Evolutionary conservation across 306 rosid genomes (phyloP), one percentile per base, ranked within the genome.

Genomic region (Carpinus fangiana): DNA sequence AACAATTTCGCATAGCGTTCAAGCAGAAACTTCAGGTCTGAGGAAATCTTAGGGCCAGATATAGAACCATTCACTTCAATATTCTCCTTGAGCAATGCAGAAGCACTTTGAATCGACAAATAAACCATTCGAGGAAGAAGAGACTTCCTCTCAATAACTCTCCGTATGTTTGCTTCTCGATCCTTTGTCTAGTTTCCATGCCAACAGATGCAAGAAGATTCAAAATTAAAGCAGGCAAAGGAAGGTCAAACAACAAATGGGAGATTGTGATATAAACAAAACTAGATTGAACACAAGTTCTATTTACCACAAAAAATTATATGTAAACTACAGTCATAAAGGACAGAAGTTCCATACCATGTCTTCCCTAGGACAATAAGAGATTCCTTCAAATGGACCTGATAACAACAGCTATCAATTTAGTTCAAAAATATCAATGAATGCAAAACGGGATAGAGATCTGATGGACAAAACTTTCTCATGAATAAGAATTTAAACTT

Each of bases 121-220:
- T 89, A 90, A 77, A 96, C 84, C 94, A 96, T 85, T 83, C 98
- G 90, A 54, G 99, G 97, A 77, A 93, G 96, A 85, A 96, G 89
- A 55, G 96, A 93, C 82, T 82, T 96, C 92, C 88, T 90, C 88
- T 91, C 96, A 50, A 96, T 84, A 81, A 17, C 85, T 73, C 90
- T 96, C 70, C 89, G 88, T 66, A 84, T 85, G 73, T 74, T 86
- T 68, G 83, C 83, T 70, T 90, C 98, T 87, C 89, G 84, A 75
- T 87, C 92, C 73, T 82, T 85, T 64, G 67, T 80, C 99, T 95
- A 81, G 72, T 80, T 79, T 70, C 65, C 47, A 61, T 11, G 80
- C 81, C 84, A 87, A 73, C 81, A 79, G 79, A 82, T 41, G 76
- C 78, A 78, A 61, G 48, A 65, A 81, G 72, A 60, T 28, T 74